A percentile compares a stretch with the other conserved stretches of the same genome.
phyloP scores from a whole-genome alignment of 176 grass and related monocot genomes.

The Paspalum notatum region DNA sequence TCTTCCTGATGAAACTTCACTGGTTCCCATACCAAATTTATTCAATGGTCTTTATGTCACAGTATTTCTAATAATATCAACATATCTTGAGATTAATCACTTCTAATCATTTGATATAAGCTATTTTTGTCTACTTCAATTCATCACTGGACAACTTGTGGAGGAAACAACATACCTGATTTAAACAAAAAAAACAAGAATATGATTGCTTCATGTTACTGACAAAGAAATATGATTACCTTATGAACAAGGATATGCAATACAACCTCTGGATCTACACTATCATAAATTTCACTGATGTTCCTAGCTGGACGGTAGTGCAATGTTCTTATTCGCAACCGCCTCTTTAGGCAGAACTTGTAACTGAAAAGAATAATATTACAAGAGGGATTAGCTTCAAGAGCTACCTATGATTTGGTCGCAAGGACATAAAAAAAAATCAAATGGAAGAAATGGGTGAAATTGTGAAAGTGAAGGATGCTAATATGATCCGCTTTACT shows the following conservation, averaged over 20 bases:
- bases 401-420: background rate
- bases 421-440: background rate
- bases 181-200: conserved; percentile 32
- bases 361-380: conserved; percentile 47
- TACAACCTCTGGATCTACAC: conserved; percentile 79
- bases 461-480: background rate
- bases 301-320: conserved; percentile 72
- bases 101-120: conserved; percentile 2
- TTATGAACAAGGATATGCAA: conserved; percentile 97
- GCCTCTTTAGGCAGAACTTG: conserved; percentile 82
- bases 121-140: conserved; percentile 5
- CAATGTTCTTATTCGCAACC: conserved; percentile 91
- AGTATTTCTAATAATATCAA: conserved; percentile 24
- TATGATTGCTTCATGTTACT: conserved; percentile 54
- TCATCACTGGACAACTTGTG: background rate
- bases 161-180: conserved; percentile 17
- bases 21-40: conserved; percentile 4
- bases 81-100: background rate
- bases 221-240: conserved; percentile 46
- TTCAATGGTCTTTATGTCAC: background rate
- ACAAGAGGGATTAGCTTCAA: conserved; percentile 38
- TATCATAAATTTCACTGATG: conserved; percentile 93
- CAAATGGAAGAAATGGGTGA: background rate
- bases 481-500: background rate
- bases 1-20: conserved; percentile 13